phyloP scores from a whole-genome alignment of 1,284 basidiomycete species.

The Ceratobasidium sp. region DNA sequence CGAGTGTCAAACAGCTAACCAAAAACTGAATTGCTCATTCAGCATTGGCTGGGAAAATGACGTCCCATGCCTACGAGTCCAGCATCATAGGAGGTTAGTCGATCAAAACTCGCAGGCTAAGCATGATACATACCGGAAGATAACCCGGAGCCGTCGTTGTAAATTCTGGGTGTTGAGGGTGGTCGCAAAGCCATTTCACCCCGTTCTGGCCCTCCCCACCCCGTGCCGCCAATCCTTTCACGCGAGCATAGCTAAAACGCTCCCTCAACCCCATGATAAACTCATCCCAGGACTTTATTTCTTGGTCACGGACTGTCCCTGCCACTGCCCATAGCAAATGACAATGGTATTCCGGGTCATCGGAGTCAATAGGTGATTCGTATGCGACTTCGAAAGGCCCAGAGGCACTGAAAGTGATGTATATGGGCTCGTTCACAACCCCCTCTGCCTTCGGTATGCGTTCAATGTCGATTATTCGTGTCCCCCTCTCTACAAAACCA shows the following conservation, averaged over 20 bases:
- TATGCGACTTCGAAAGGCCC: background rate
- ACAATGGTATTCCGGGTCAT: background rate
- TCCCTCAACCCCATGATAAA: background rate
- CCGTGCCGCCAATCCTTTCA: background rate
- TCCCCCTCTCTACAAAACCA: slow-evolving; percentile 2
- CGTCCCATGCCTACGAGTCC: background rate
- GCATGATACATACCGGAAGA: background rate
- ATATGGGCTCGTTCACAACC: background rate
- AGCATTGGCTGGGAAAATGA: background rate
- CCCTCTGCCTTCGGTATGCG: too few species aligned
- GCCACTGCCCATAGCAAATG: slow-evolving; percentile 25
- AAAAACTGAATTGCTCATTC: background rate
- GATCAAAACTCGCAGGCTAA: too few species aligned
- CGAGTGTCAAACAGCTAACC: background rate
- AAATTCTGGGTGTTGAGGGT: slow-evolving; percentile 2
- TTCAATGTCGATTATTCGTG: slow-evolving; percentile 3
- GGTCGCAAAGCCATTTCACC: background rate
- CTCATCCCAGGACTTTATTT: background rate
- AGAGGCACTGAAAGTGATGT: background rate
- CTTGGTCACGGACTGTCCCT: background rate
- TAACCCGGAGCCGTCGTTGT: background rate
- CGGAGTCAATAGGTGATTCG: background rate
- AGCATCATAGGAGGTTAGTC: too few species aligned
- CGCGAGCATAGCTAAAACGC: background rate
- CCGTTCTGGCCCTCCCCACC: background rate